Base-by-base conservation (phyloP, 768 basidiomycete genomes). In the Gymnopilus junonius region DNA sequence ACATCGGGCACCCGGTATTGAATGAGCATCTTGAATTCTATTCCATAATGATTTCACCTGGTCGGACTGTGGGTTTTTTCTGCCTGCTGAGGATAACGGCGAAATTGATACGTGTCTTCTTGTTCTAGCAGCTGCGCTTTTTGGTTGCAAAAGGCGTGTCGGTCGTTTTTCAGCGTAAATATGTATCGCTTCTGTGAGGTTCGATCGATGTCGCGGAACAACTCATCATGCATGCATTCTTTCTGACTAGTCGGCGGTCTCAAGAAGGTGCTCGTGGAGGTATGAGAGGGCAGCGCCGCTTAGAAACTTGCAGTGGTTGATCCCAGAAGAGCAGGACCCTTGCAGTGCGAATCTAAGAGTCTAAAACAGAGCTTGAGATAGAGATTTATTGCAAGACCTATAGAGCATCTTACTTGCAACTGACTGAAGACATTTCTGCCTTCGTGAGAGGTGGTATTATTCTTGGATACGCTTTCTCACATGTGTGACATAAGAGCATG, bases 81-180 rank as follows among this genome's bases (percentile, higher is more conserved):
- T 31, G 48, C 45, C 32, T n/a, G 57, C 25, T 48, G 58, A 59
- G 50, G 37, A 59, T 51, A 37, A 31, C 27, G 58, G 46, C 35
- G n/a, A 59, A 45, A 39, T 37, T 39, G 35, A 29, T 53, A 59
- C 48, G 48, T 51, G 48, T 51, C 48, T 12, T 25, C 21, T 21
- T 42, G 17, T 42, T 48, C 45, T 48, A 51, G 46, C 20, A 50
- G 48, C 48, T 51, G 48, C 48, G 48, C 48, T 51, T 51, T 51
- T 32, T 51, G 29, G n/a, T 20, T 32, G 31, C 48, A 29, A 12
- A 32, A n/a, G 17, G 27, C 48, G 31, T 51, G 48, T 51, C 48
- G 48, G 48, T 51, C 48, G 31, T 17, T 51, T 29, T 51, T 20
- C 29, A 31, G 31, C n/a, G 48, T 51, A 51, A 51, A 51, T 17